phyloP scores from a whole-genome alignment of 805 yeast genomes.

The Kurtzmaniella cleridarum region DNA sequence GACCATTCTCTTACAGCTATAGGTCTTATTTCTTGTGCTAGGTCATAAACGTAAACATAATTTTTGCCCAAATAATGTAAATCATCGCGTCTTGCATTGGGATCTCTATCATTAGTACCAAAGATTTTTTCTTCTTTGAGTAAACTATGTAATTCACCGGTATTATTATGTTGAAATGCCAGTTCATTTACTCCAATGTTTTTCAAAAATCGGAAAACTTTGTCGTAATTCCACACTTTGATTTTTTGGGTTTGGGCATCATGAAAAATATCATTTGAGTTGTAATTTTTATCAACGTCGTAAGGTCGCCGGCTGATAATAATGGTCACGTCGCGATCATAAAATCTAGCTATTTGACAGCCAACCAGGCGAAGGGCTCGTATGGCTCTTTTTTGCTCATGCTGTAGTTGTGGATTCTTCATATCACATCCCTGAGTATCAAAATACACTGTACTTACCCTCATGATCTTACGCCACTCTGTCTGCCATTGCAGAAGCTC shows the following conservation, averaged over 20 bases:
- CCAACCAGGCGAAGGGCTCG: slow-evolving; percentile 45
- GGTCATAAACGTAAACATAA: slow-evolving; percentile 75
- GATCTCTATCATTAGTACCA: slow-evolving; percentile 88
- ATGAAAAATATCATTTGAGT: slow-evolving; percentile 57
- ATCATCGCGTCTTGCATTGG: slow-evolving; percentile 78
- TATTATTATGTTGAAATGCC: slow-evolving; percentile 1
- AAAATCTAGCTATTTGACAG: slow-evolving; percentile 39
- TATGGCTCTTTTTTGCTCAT: slow-evolving; percentile 37
- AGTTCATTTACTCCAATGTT: slow-evolving; percentile 42
- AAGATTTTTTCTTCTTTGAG: slow-evolving; percentile 78
- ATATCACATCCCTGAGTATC: slow-evolving; percentile 46
- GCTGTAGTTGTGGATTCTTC: slow-evolving; percentile 28
- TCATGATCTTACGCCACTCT: slow-evolving; percentile 60
- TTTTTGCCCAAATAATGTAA: slow-evolving; percentile 69
- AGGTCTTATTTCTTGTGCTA: slow-evolving; percentile 73
- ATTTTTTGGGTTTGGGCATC: slow-evolving; percentile 56
- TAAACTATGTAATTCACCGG: slow-evolving; percentile 38
- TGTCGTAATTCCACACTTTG: slow-evolving; percentile 86
- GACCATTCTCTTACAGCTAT: slow-evolving; percentile 79
- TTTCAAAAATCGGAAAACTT: slow-evolving; percentile 71
- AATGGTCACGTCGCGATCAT: slow-evolving; percentile 61
- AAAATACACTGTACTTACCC: slow-evolving; percentile 54
- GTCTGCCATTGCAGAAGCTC: slow-evolving; percentile 56
- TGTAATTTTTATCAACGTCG: slow-evolving; percentile 36
- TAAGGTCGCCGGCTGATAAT: slow-evolving; percentile 65